A percentile compares a stretch with the other conserved stretches of the same genome.
These are phyloP conservation scores for Fusarium phyllophilum DNA, from an alignment of 2,329 filamentous ascomycete genomes.

Conservation along the genomic window DNA sequence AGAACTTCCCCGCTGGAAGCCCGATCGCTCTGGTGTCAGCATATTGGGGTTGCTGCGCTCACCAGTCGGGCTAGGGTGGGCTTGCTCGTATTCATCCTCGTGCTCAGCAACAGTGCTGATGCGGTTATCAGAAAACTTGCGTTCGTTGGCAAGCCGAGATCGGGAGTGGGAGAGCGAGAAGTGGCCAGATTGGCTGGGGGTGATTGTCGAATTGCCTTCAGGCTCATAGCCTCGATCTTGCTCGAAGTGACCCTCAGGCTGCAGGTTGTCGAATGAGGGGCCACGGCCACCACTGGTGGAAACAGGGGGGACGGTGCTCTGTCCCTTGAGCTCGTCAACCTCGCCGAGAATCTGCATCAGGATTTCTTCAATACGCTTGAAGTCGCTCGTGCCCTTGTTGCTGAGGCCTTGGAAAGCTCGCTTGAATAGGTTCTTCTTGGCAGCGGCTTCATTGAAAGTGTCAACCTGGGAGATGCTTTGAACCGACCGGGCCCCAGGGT, in stretches of 20 bases:
- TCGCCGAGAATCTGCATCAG: constrained; percentile 91
- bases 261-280: constrained; percentile 75
- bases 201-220: constrained; percentile 78
- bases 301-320: constrained; percentile 58
- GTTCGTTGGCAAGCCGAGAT: constrained; percentile 58
- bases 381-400: constrained; percentile 86
- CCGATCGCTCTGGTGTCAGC: constrained; percentile 68
- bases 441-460: constrained; percentile 65
- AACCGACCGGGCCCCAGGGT: constrained; percentile 73
- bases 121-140: constrained; percentile 77
- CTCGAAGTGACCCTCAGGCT: constrained; percentile 70
- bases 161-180: constrained; percentile 70
- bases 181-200: constrained; percentile 79
- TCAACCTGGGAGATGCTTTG: constrained; percentile 66
- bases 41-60: constrained; percentile 60
- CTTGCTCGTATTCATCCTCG: constrained; percentile 76
- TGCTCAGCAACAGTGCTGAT: constrained; percentile 91
- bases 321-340: constrained; percentile 82
- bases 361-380: constrained; percentile 90
- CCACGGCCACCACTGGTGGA: constrained; percentile 60
- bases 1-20: constrained; percentile 60
- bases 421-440: constrained; percentile 93
- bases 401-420: constrained; percentile 92
- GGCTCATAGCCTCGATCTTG: constrained; percentile 83
- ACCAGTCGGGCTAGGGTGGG: constrained; percentile 57